Conservation (phyloP, 306 rosid species). For the Dryas drummondii region DNA sequence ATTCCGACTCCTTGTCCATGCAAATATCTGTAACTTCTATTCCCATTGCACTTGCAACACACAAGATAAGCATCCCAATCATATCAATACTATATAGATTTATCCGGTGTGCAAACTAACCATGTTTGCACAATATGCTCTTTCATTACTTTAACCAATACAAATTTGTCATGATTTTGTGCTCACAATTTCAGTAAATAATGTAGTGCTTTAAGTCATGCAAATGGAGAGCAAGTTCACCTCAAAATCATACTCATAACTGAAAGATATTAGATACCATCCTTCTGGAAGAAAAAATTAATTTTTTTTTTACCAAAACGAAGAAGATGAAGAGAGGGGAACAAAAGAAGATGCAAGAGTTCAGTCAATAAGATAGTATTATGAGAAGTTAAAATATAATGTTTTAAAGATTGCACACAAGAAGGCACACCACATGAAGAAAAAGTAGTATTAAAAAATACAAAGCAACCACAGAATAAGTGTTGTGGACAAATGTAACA, state of each 20-base stretch:
- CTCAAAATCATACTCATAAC: neutral
- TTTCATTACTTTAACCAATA: neutral
- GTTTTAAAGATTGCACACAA: neutral
- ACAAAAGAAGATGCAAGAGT: neutral
- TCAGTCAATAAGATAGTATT: neutral
- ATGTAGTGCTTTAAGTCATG: neutral
- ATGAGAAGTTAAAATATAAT: neutral
- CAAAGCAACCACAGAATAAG: neutral
- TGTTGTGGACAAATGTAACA: neutral
- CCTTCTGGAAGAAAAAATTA: neutral
- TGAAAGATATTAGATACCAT: neutral
- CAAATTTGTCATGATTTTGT: neutral
- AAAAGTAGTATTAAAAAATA: neutral
- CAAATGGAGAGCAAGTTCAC: neutral
- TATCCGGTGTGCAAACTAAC: neutral
- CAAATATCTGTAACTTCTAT: slow-evolving; percentile 79
- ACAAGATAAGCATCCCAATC: slow-evolving; percentile 25
- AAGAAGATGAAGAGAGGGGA: slow-evolving; percentile 4
- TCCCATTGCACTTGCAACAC: slow-evolving; percentile 62
- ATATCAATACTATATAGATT: neutral
- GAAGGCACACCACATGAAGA: neutral
- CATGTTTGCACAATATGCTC: neutral
- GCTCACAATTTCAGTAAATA: neutral
- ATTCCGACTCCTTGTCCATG: slow-evolving; percentile 83
- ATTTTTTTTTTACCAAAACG: neutral